phyloP scores from a whole-genome alignment of 1,284 basidiomycete species.

The Phylloboletellus chloephorus region DNA sequence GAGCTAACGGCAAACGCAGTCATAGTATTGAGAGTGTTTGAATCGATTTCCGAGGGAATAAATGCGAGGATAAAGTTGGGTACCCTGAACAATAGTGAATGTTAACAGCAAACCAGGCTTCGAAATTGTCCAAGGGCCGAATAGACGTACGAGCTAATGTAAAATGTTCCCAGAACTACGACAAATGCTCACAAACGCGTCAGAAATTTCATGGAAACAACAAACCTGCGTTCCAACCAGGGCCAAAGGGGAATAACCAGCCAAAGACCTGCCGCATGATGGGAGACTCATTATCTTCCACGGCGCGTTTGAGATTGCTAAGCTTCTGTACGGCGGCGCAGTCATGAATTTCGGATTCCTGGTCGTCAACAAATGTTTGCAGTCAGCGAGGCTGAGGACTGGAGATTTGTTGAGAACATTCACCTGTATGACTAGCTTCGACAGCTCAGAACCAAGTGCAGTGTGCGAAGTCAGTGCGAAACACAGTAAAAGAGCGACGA shows the following conservation, averaged over 20 bases:
- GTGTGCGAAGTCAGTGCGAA: constrained; percentile 19
- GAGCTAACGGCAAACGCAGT: constrained; percentile 73
- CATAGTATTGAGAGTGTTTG: constrained; percentile 84
- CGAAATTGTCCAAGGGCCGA: constrained; percentile 12
- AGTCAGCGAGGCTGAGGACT: constrained; percentile 6
- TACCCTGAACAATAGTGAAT: constrained; percentile 45
- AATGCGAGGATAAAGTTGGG: constrained; percentile 90
- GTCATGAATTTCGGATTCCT: constrained; percentile 49
- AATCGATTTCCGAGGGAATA: constrained; percentile 80
- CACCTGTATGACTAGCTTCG: constrained; percentile 29
- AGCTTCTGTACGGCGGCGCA: constrained; percentile 54
- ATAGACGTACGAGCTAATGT: constrained; percentile 80
- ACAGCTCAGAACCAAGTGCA: constrained; percentile 18
- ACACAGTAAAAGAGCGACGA: constrained; percentile 40
- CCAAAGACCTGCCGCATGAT: constrained; percentile 73
- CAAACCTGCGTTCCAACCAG: constrained; percentile 76
- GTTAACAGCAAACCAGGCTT: constrained; percentile 17
- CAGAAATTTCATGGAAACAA: constrained; percentile 6
- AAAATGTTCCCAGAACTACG: constrained; percentile 79
- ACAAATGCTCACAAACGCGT: constrained; percentile 25
- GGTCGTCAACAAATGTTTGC: constrained; percentile 8
- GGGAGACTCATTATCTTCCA: constrained; percentile 62
- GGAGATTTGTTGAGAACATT: constrained; percentile 15
- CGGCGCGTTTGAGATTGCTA: constrained; percentile 49
- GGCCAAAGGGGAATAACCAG: constrained; percentile 79